Evolutionary conservation across 768 basidiomycete species (phyloP), one percentile per base, ranked within the genome.

Genomic region (Ramaria sp.): DNA sequence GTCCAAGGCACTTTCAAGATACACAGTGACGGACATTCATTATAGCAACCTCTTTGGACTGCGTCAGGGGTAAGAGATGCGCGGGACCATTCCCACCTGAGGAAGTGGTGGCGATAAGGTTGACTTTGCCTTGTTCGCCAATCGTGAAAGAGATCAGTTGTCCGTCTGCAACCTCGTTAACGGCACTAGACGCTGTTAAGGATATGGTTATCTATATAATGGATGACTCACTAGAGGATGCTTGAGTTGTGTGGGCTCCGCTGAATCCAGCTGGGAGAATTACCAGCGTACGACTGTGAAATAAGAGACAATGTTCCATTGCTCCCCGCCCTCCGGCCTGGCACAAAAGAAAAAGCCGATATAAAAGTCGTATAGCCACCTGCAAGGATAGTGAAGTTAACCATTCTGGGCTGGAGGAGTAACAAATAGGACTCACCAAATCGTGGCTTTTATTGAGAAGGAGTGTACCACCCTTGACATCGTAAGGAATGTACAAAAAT

Each of bases 361-460:
- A 86, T 71, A 60, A 80, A 82, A 56, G 77, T 66, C 22, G 69
- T 65, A 62, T 78, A 85, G 15, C 83, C 83, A 32, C 83, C 83
- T 28, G 83, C 83, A 34, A 85, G 72, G 57, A 87, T 81, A 3
- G 72, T 82, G 62, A 82, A 78, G 52, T 78, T 73, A 60, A 85
- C 83, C 83, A 85, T 85, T 15, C 15, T 47, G 45, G 22, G 13
- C 25, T 7, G 22, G 13, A n/a, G 13, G 45, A 30, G 10, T 12
- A 47, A 25, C 10, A 47, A 10, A 24, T 45, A 5, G 5, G 18
- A 45, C 38, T 27, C n/a, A 47, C 25, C 42, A 4, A 43, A n/a
- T n/a, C 18, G 22, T 16, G 9, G 42, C 32, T 34, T 34, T 34
- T 34, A 34, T 34, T 34, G 32, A 34, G 32, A 34, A 34, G 13